Base-by-base conservation (phyloP, 2,329 filamentous ascomycete genomes). In the Lithohypha guttulata region DNA sequence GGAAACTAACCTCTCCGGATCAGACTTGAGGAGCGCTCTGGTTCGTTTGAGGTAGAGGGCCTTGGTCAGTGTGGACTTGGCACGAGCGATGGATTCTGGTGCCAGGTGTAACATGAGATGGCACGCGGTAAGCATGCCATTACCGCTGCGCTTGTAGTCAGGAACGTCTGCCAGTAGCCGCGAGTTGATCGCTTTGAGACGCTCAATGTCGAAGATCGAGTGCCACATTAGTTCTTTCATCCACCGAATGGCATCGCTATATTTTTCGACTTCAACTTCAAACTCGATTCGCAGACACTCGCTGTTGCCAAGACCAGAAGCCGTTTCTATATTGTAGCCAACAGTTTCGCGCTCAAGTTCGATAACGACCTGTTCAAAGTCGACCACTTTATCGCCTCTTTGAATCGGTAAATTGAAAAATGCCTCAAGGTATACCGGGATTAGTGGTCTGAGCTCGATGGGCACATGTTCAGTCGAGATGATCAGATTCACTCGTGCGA, bases 371-470 rank as follows among this genome's bases (percentile, higher is more conserved):
- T 94, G 76, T 57, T 96, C 91, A 52, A 96, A 98, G 33, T 81
- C 78, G 20, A 98, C 66, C 17, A 73, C 74, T 55, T 84, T 70
- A 29, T 84, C 86, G 51, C 86, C 71, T 20, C 79, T 77, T 52
- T 72, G 70, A 43, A 98, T 79, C 2, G 89, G 91, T 0, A 86
- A 85, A 55, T 85, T 89, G 69, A 96, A 98, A 66, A 96, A 94
- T 55, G 89, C 91, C 55, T 87, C 84, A 20, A 78, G 79, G 55
- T 93, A 96, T 27, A 96, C 71, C 2, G 80, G 73, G 33, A 96
- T 68, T 15, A 98, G 63, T 3, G 91, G 91, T 55, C 89, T 86
- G 43, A 89, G 71, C 47, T 87, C 75, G n/a, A 81, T 71, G 0
- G 87, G 84, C 1, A 95, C 68, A 21, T 75, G 68, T 2, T 77